phyloP scores from a whole-genome alignment of 2,329 filamentous ascomycete species.

The Arachnopeziza araneosa region DNA sequence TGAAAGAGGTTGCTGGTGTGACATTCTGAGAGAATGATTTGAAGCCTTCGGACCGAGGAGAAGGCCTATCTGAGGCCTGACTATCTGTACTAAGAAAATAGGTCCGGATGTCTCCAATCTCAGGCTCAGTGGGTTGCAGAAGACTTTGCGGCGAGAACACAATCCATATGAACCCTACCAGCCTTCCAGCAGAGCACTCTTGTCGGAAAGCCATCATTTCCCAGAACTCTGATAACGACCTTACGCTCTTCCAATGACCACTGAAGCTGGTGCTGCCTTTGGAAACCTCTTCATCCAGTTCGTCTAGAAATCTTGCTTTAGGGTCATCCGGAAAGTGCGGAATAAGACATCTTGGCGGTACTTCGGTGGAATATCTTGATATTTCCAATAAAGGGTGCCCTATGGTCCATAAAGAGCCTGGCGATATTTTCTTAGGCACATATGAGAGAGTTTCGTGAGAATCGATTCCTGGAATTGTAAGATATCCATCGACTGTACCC shows the following conservation, averaged over 20 bases:
- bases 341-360: slow-evolving; percentile 77
- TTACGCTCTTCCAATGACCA: slow-evolving; percentile 78
- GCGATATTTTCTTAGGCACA: slow-evolving; percentile 49
- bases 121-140: slow-evolving; percentile 6
- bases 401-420: slow-evolving; percentile 51
- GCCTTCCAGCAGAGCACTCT: slow-evolving; percentile 85
- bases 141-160: slow-evolving; percentile 50
- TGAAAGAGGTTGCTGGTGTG: slow-evolving; percentile 21
- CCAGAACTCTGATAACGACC: slow-evolving; percentile 89
- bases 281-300: slow-evolving; percentile 78
- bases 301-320: slow-evolving; percentile 82
- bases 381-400: slow-evolving; percentile 64
- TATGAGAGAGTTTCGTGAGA: slow-evolving; percentile 74
- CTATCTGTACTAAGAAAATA: slow-evolving; percentile 8
- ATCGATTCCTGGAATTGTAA: slow-evolving; percentile 84
- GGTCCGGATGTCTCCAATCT: slow-evolving; percentile 17
- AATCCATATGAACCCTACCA: slow-evolving; percentile 94
- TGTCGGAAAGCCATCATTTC: slow-evolving; percentile 97
- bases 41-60: not conserved
- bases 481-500: slow-evolving; percentile 62
- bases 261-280: slow-evolving; percentile 49
- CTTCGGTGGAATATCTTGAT: slow-evolving; percentile 57
- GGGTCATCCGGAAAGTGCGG: slow-evolving; percentile 93
- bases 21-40: slow-evolving; percentile 12
- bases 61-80: slow-evolving; percentile 7